These are phyloP conservation scores for Amoeboaphelidium occidentale DNA, from an alignment of 371 early-diverging fungal species.

Conservation along the genomic window DNA sequence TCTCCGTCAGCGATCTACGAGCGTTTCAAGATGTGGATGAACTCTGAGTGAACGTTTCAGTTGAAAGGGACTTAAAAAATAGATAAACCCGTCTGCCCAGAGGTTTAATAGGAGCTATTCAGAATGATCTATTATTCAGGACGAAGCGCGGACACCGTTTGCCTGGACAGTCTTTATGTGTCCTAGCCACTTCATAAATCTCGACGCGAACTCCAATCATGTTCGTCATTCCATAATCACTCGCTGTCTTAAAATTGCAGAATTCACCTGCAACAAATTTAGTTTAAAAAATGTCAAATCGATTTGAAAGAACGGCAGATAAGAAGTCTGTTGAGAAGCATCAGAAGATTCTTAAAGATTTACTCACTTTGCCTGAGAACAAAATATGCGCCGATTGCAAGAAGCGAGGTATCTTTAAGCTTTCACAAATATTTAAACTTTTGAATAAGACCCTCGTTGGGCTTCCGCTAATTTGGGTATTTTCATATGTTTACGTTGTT, in stretches of 20 bases:
- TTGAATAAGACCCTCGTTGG: constrained; percentile 69
- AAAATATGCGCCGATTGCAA: constrained; percentile 56
- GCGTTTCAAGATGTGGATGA: neutral
- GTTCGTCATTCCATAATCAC: too few relatives aligned
- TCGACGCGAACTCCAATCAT: too few relatives aligned
- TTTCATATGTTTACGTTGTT: constrained; percentile 79
- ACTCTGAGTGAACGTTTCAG: too few relatives aligned
- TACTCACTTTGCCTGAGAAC: constrained; percentile 45
- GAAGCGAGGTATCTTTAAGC: constrained; percentile 3
- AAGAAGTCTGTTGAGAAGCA: constrained; percentile 23
- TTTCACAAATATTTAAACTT: neutral
- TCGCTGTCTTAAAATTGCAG: too few relatives aligned
- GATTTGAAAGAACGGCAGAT: neutral
- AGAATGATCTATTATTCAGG: too few relatives aligned
- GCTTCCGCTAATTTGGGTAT: constrained; percentile 83
- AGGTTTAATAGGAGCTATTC: too few relatives aligned
- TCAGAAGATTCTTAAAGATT: constrained; percentile 30
- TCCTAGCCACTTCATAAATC: too few relatives aligned
- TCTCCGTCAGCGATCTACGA: neutral
- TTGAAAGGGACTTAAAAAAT: too few relatives aligned
- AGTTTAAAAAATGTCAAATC: neutral
- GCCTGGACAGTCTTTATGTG: too few relatives aligned
- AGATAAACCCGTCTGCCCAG: too few relatives aligned
- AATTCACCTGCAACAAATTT: neutral
- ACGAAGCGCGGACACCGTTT: too few relatives aligned